These are phyloP conservation scores for Metroxylon sagu DNA, from an alignment of 176 grass and related monocot species.

Conservation along the genomic window DNA sequence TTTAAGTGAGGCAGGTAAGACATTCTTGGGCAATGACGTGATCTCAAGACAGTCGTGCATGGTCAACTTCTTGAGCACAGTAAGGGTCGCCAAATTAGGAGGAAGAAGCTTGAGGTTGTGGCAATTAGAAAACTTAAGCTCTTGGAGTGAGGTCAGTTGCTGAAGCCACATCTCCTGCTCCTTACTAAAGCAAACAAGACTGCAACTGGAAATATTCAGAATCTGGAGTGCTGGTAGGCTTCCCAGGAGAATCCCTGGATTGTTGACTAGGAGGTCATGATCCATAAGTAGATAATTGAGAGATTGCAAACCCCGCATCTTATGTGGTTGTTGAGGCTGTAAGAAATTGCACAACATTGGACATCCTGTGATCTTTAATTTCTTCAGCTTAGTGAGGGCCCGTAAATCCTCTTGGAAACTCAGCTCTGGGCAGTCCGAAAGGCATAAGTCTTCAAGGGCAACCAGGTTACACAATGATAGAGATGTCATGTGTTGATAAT, in stretches of 20 bases:
- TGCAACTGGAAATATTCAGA: background rate
- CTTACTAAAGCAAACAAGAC: background rate
- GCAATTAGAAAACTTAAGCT: constrained; percentile 9
- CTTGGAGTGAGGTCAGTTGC: constrained; percentile 17
- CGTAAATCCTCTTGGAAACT: constrained; percentile 1
- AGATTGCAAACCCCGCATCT: too few species aligned
- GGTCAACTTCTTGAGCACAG: constrained; percentile 8
- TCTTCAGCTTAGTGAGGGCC: background rate
- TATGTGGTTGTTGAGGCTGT: too few species aligned
- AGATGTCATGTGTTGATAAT: background rate
- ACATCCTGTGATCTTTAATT: background rate
- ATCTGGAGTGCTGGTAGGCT: too few species aligned
- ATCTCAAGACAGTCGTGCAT: background rate
- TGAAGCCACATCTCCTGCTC: background rate
- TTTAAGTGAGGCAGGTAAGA: background rate
- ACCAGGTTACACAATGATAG: background rate
- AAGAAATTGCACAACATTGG: too few species aligned
- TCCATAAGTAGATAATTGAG: too few species aligned
- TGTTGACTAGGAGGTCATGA: too few species aligned
- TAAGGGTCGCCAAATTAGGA: background rate
- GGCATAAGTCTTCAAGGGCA: background rate
- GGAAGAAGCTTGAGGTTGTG: background rate
- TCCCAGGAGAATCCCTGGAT: too few species aligned
- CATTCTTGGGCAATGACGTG: background rate
- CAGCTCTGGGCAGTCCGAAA: background rate